These are phyloP conservation scores for Noccaea bulbosa DNA, from an alignment of 345 rosid genomes.

Conservation along the genomic window DNA sequence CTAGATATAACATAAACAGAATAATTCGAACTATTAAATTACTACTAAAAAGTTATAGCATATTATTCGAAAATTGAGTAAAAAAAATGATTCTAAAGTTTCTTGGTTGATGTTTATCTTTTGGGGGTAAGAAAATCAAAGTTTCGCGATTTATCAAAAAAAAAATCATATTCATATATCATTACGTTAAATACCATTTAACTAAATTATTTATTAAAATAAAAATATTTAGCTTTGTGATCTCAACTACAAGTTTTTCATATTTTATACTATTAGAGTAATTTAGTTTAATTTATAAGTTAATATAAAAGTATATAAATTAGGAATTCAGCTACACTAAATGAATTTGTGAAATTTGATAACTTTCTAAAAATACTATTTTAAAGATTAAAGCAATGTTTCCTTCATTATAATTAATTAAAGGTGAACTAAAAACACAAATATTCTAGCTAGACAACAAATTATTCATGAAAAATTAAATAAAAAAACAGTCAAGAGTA, in stretches of 20 bases:
- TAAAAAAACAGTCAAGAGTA: not conserved
- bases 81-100: too few species aligned
- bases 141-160: too few species aligned
- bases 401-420: too few species aligned
- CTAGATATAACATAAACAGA: not conserved
- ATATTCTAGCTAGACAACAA: not conserved
- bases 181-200: too few species aligned
- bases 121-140: too few species aligned
- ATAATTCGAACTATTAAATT: not conserved
- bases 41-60: too few species aligned
- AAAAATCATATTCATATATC: too few species aligned
- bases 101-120: too few species aligned
- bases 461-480: not conserved
- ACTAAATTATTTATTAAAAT: not conserved
- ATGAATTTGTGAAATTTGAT: not conserved
- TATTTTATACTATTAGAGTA: not conserved
- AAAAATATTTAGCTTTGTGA: not conserved
- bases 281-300: not conserved
- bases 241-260: not conserved
- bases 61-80: too few species aligned
- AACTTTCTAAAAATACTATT: not conserved
- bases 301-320: not conserved
- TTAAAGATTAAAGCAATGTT: not conserved
- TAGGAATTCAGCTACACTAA: not conserved
- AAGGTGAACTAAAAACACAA: too few species aligned